Percentiles rank a stretch among this genome's conserved stretches.
phyloP scores from a whole-genome alignment of 139 green algal species.

The Edaphochlamys debaryana region DNA sequence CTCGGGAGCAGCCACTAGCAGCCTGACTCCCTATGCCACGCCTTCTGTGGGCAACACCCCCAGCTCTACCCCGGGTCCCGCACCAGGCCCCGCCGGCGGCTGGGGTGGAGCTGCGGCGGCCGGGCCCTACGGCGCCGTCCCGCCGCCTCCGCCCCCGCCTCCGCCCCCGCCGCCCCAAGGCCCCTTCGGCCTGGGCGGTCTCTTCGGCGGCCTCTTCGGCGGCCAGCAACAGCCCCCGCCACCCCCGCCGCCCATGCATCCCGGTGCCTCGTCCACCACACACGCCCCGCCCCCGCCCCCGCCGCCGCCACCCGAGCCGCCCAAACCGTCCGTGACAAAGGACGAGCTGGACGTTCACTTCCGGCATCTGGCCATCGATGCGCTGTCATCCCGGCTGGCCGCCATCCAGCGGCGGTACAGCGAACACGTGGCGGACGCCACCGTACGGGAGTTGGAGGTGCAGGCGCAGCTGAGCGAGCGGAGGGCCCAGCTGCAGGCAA shows the following conservation, averaged over 20 bases:
- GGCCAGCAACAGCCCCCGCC: neutral
- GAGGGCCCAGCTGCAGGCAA: constrained; percentile 49
- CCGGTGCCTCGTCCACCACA: neutral
- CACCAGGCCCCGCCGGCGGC: neutral
- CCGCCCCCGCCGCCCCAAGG: neutral
- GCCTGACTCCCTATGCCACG: constrained; percentile 24
- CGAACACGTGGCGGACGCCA: constrained; percentile 49
- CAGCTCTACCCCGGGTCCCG: constrained; percentile 4
- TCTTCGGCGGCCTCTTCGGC: constrained; percentile 18
- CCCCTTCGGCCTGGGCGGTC: constrained; percentile 2
- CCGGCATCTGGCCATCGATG: constrained; percentile 35
- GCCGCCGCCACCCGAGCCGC: constrained; percentile 24
- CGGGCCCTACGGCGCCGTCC: neutral
- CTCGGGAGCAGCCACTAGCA: neutral
- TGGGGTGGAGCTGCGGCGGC: neutral
- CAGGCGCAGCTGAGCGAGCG: constrained; percentile 62
- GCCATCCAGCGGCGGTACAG: constrained; percentile 8
- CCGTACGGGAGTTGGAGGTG: constrained; percentile 58
- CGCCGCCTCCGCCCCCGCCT: neutral
- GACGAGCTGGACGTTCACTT: constrained; percentile 49
- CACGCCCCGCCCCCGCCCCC: neutral
- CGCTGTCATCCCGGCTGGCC: constrained; percentile 20
- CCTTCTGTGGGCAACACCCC: constrained; percentile 25
- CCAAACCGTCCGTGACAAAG: constrained; percentile 6
- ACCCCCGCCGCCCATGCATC: neutral